These are phyloP conservation scores for Zasmidium citrigriseum DNA, from an alignment of 2,329 filamentous ascomycete genomes.

Conservation along the genomic window DNA sequence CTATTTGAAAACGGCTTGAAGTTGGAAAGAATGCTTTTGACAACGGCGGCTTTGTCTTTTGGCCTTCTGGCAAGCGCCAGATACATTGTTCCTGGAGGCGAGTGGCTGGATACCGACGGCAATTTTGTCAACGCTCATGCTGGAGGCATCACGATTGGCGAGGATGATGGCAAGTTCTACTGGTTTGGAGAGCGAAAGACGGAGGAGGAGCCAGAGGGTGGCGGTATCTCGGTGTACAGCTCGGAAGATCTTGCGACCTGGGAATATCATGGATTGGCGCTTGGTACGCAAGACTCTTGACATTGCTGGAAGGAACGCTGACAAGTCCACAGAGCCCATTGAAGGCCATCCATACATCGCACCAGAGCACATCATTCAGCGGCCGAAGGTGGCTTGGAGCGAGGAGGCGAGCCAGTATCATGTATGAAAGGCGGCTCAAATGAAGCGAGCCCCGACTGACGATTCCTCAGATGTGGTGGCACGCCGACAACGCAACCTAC, in stretches of 20 bases:
- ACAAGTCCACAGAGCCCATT: slow-evolving; percentile 55
- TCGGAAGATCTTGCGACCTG: slow-evolving; percentile 63
- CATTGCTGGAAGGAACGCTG: no score
- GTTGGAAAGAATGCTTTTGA: neutral
- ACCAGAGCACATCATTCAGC: slow-evolving; percentile 59
- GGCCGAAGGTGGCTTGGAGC: slow-evolving; percentile 64
- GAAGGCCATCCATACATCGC: slow-evolving; percentile 58
- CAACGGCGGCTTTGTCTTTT: neutral
- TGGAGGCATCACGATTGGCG: slow-evolving; percentile 56
- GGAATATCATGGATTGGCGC: slow-evolving; percentile 58
- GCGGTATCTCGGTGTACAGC: slow-evolving; percentile 62
- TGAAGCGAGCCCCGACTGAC: no score
- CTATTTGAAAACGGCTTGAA: no score
- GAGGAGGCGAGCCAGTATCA: slow-evolving; percentile 58
- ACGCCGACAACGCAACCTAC: slow-evolving; percentile 61
- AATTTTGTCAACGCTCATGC: slow-evolving; percentile 65
- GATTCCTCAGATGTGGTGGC: slow-evolving; percentile 65
- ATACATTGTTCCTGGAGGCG: slow-evolving; percentile 63
- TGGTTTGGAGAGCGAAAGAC: slow-evolving; percentile 65
- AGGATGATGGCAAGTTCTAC: slow-evolving; percentile 57
- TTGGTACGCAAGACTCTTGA: slow-evolving; percentile 39
- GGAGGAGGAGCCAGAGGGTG: slow-evolving; percentile 60
- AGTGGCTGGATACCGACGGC: slow-evolving; percentile 63
- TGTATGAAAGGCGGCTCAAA: no score
- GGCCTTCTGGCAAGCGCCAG: slow-evolving; percentile 35